Conservation (phyloP, 1,139 yeast genomes). For the Candida gigantensis region DNA sequence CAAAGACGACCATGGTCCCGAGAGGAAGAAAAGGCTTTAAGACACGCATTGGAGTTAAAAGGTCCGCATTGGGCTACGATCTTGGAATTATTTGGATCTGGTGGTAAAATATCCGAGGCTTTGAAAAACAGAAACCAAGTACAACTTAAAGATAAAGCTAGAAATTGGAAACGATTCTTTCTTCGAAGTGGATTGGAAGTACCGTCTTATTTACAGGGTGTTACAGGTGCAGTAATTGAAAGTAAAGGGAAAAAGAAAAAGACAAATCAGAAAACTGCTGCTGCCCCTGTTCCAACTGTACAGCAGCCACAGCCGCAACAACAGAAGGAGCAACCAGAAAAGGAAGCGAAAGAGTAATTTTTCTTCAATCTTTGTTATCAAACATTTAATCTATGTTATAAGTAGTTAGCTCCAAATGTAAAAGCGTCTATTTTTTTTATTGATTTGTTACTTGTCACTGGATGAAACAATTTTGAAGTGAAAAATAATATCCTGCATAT, state of each 20-base stretch:
- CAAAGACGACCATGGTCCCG: slow-evolving; percentile 79
- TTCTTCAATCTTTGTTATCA: too few species aligned
- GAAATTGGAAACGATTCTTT: slow-evolving; percentile 90
- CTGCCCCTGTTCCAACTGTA: slow-evolving; percentile 39
- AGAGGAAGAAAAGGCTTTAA: slow-evolving; percentile 83
- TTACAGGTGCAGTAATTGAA: slow-evolving; percentile 78
- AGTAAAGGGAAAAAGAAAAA: slow-evolving; percentile 23
- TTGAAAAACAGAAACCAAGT: slow-evolving; percentile 86
- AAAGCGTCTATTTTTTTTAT: too few species aligned
- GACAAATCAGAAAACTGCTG: slow-evolving; percentile 41
- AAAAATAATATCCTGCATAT: too few species aligned
- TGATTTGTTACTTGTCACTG: too few species aligned
- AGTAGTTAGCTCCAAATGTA: too few species aligned
- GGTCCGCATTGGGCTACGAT: slow-evolving; percentile 96
- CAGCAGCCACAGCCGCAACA: slow-evolving; percentile 12
- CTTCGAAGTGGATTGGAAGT: slow-evolving; percentile 69
- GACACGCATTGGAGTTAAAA: slow-evolving; percentile 75
- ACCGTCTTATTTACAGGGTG: slow-evolving; percentile 76
- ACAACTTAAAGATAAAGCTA: slow-evolving; percentile 91
- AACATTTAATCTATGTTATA: too few species aligned
- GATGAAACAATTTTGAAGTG: too few species aligned
- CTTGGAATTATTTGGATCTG: slow-evolving; percentile 84
- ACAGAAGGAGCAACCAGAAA: slow-evolving; percentile 6
- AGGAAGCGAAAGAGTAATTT: neutral
- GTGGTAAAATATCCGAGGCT: slow-evolving; percentile 82